These are phyloP conservation scores for Penicillium sp. DNA, from an alignment of 2,329 filamentous ascomycete genomes.

Conservation along the genomic window DNA sequence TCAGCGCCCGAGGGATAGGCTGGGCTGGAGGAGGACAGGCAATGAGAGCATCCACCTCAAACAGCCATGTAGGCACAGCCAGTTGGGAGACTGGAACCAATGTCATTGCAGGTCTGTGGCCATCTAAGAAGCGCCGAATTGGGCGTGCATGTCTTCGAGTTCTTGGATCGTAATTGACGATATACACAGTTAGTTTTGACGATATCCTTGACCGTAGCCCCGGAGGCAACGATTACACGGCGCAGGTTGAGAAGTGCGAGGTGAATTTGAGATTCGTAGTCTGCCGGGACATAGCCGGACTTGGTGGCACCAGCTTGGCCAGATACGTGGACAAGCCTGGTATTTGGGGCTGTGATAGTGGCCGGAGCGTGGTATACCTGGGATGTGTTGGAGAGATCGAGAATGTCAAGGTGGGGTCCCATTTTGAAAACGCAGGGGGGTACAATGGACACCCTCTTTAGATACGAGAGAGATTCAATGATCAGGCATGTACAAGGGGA, in stretches of 20 bases:
- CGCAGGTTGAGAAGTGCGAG: slow-evolving; percentile 42
- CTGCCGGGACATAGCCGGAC: slow-evolving; percentile 33
- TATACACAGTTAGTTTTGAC: slow-evolving; percentile 44
- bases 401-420: not conserved
- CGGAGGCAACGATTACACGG: slow-evolving; percentile 37
- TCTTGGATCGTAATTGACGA: slow-evolving; percentile 46
- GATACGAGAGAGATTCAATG: not conserved
- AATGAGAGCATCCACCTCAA: slow-evolving; percentile 46
- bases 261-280: slow-evolving; percentile 46
- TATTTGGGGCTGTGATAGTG: slow-evolving; percentile 3
- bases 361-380: slow-evolving; percentile 18
- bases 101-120: slow-evolving; percentile 45
- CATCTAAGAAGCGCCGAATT: slow-evolving; percentile 29
- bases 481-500: not conserved
- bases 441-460: not conserved
- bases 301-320: slow-evolving; percentile 39
- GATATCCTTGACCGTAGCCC: slow-evolving; percentile 39
- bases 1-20: not conserved
- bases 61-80: slow-evolving; percentile 40
- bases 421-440: not conserved
- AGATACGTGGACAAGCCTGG: slow-evolving; percentile 15
- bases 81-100: slow-evolving; percentile 45
- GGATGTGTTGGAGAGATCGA: slow-evolving; percentile 7
- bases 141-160: slow-evolving; percentile 39
- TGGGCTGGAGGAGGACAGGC: slow-evolving; percentile 3